Evolutionary conservation across 2,329 filamentous ascomycete genomes (phyloP).

Genomic region (Aspergillus texensis): DNA sequence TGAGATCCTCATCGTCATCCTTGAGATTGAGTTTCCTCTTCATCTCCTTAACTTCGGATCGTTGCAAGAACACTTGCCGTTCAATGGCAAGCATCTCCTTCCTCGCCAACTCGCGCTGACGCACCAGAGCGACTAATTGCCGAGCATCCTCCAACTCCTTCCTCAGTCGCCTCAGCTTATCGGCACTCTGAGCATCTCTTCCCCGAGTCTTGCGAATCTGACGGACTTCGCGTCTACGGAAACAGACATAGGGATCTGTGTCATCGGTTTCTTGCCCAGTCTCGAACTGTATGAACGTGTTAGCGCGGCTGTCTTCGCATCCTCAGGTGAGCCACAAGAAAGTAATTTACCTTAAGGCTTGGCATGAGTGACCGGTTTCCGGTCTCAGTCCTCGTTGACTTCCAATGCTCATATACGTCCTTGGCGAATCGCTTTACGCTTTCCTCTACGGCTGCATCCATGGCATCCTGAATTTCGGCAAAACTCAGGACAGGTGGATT

Average conservation of each 20-base stretch:
- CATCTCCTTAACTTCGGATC: conserved; percentile 78
- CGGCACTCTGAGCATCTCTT: conserved; percentile 88
- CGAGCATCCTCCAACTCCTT: conserved; percentile 89
- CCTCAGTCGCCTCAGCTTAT: conserved; percentile 89
- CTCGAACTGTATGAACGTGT: conserved; percentile 64
- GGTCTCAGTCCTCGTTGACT: conserved; percentile 64
- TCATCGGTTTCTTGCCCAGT: conserved; percentile 93
- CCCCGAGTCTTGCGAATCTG: conserved; percentile 93
- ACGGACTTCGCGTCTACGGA: conserved; percentile 89
- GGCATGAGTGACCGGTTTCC: conserved; percentile 76
- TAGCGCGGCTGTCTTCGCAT: conserved; percentile 13
- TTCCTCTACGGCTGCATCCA: conserved; percentile 60
- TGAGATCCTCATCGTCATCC: conserved; percentile 87
- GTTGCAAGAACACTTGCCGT: conserved; percentile 78
- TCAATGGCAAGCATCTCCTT: conserved; percentile 76
- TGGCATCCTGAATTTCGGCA: conserved; percentile 72
- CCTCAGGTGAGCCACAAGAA: not conserved
- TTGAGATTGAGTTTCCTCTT: conserved; percentile 90
- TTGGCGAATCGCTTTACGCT: conserved; percentile 66
- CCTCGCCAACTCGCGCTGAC: conserved; percentile 77
- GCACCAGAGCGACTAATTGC: conserved; percentile 74
- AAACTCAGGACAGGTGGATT: conserved; percentile 77
- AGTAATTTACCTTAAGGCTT: conserved; percentile 64
- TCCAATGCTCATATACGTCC: conserved; percentile 90
- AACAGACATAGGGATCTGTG: conserved; percentile 96